Evolutionary conservation across 257 asterid genomes (phyloP).

Genomic region (Parsonsia alboflavescens): DNA sequence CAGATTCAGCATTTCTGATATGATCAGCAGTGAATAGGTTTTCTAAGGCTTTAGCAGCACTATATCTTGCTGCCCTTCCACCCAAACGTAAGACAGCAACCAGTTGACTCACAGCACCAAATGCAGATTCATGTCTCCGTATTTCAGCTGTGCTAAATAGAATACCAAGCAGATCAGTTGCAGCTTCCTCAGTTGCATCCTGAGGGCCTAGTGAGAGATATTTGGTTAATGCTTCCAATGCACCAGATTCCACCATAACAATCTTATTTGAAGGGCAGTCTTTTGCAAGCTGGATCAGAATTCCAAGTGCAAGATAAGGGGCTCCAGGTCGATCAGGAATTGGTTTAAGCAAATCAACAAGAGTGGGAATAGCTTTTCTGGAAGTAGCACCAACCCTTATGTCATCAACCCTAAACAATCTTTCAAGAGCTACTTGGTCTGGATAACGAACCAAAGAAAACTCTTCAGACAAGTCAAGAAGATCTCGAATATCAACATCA

Average conservation of each 20-base stretch:
- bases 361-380: constrained; percentile 95
- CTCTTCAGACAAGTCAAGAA: constrained; percentile 77
- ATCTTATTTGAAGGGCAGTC: constrained; percentile 84
- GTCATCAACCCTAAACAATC: constrained; percentile 95
- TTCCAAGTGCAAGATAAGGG: constrained; percentile 86
- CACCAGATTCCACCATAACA: constrained; percentile 96
- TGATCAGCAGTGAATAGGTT: constrained; percentile 93
- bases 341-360: constrained; percentile 94
- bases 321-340: constrained; percentile 99
- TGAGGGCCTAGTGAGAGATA: constrained; percentile 94
- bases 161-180: constrained; percentile 92
- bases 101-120: constrained; percentile 92
- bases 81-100: constrained; percentile 96
- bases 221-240: constrained; percentile 88
- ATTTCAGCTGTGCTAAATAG: constrained; percentile 93
- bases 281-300: constrained; percentile 79
- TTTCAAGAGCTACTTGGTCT: constrained; percentile 90
- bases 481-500: constrained; percentile 71
- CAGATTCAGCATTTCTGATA: constrained; percentile 88
- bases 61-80: constrained; percentile 92
- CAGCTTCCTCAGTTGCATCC: constrained; percentile 97
- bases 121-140: constrained; percentile 92
- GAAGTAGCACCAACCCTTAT: constrained; percentile 96
- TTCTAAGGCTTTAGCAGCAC: constrained; percentile 98
- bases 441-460: constrained; percentile 78